Base-by-base conservation (phyloP, 1,284 basidiomycete genomes). In the Wallemia ichthyophaga region DNA sequence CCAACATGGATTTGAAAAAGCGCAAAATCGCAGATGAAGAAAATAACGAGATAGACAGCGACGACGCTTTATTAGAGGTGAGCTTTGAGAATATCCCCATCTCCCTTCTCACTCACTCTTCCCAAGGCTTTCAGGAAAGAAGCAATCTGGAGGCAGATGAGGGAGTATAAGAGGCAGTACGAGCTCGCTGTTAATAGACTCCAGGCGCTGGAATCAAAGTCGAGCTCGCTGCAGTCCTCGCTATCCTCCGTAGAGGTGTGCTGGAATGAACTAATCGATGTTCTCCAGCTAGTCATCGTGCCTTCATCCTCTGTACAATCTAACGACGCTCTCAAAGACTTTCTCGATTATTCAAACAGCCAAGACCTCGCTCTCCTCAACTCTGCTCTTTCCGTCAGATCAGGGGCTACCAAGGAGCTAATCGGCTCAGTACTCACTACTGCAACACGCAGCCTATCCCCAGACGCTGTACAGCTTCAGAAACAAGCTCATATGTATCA, bases 91-190 rank as follows among this genome's bases (percentile, higher is more conserved):
- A 25, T 57, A 31, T 56, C 19, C n/a, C n/a, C n/a, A n/a, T n/a
- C 24, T 21, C 24, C 23, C 28, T 2, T 21, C 5, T 11, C 13
- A 5, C 37, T 48, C 11, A 48, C n/a, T 5, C n/a, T 21, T 21
- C 33, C 11, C 31, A n/a, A 85, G 81, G 70, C 74, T 23, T 82
- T 82, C 68, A 80, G 85, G 61, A 94, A 95, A 71, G 86, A 91
- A 67, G 89, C 89, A 53, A 83, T 95, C 58, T 92, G 81, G 69
- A 76, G 89, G 57, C 77, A 86, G 62, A 89, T 95, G 86, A 82
- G 78, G 66, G 79, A 89, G 65, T 91, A 92, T 69, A 80, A 82
- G 59, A 78, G 86, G 61, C 81, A 86, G 70, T 76, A 81, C 67
- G 78, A 83, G 65, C 78, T 81, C 58, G 79, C 79, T 63, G 74